Conservation (phyloP, 202 grass and related monocot genomes). For the Tripidium arundinaceum region DNA sequence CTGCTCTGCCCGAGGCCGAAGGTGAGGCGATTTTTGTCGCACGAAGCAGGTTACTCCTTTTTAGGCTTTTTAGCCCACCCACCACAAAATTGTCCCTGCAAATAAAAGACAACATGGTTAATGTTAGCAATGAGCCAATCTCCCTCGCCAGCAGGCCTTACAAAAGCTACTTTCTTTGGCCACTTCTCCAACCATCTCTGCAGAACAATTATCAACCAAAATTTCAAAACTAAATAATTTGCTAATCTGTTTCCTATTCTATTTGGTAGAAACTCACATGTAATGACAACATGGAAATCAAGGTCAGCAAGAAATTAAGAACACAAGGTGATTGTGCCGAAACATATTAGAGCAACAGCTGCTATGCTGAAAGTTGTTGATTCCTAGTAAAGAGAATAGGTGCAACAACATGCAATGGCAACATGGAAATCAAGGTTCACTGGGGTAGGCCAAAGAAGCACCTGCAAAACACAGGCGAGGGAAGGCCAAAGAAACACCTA, state of each 20-base stretch:
- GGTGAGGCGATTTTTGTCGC: no score
- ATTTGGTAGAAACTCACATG: slow-evolving; percentile 51
- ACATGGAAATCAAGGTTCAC: slow-evolving; percentile 17
- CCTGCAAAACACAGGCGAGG: no score
- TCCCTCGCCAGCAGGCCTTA: no score
- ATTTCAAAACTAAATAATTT: slow-evolving; percentile 16
- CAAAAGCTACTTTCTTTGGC: slow-evolving; percentile 87
- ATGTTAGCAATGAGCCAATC: no score
- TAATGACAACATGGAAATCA: slow-evolving; percentile 62
- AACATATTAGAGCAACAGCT: slow-evolving; percentile 49
- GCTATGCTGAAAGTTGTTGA: slow-evolving; percentile 64
- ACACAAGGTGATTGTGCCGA: slow-evolving; percentile 61
- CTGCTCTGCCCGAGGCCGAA: no score
- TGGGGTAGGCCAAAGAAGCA: no score
- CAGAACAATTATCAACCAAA: slow-evolving; percentile 36
- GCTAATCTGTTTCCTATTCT: neutral
- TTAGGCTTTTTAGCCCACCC: no score
- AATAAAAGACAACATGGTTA: neutral
- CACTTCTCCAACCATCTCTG: no score
- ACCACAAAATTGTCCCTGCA: neutral
- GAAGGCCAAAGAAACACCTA: no score
- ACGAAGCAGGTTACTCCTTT: no score
- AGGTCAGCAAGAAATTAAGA: slow-evolving; percentile 68
- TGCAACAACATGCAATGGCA: slow-evolving; percentile 52
- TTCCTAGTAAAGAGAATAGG: slow-evolving; percentile 61